Base-by-base conservation (phyloP, 176 grass and related monocot genomes). In the Phoenix dactylifera region DNA sequence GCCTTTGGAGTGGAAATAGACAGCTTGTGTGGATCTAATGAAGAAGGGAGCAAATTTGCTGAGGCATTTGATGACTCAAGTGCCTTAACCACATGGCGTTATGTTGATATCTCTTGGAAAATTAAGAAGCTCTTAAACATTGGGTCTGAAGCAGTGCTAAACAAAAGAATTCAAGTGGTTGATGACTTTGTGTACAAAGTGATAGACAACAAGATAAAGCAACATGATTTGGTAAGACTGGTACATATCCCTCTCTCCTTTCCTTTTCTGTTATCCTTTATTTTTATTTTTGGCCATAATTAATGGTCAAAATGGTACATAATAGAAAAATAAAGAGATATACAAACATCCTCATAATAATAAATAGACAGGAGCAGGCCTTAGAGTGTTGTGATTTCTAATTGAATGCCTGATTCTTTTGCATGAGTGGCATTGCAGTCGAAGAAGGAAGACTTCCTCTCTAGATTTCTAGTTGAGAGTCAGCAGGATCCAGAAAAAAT, bases 11-110 rank as follows among this genome's bases (percentile, higher is more conserved):
- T 57, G 3, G 80, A 93, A 26, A 49, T 93, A 30, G 61, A 81
- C 64, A 67, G 64, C n/a, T 15, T 84, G 24, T 49, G 50, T 19
- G 75, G 72, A 16, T 61, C 58, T 0, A 44, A 12, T 12, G 29
- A 56, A 4, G 73, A 69, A 7, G 88, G 88, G 12, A 55, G 20
- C 28, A 58, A 54, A 49, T 93, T 93, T 51, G 76, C 88, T 15
- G 66, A 76, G 18, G 76, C 88, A 14, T 84, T 88, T 35, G 84
- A 93, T 72, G 88, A 83, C 6, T 67, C 84, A n/a, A 87, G 66
- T 58, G 83, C 80, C 57, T 76, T 71, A 68, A 86, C 59, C 52
- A 30, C 60, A 52, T 52, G 79, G 50, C 76, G 83, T n/a, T 91
- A 77, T 62, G 58, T 83, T 6, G 83, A 83, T 60, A 52, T 44